phyloP scores from a whole-genome alignment of 331 rosid species.

The Quercus lobata region DNA sequence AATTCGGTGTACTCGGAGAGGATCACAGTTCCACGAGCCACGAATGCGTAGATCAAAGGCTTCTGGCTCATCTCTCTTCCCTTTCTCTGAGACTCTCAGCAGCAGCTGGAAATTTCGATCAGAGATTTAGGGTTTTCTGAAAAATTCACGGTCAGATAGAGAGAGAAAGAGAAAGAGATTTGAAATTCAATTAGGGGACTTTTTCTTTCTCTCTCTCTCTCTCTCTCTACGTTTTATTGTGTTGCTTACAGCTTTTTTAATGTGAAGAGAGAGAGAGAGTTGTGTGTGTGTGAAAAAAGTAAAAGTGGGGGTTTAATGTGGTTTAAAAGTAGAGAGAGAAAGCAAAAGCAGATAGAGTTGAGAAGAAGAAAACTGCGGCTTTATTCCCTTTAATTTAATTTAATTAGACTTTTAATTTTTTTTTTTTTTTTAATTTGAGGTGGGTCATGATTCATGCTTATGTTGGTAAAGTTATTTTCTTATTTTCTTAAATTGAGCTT shows the following conservation, averaged over 20 bases:
- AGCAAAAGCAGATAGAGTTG: too few relatives aligned
- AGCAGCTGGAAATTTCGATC: too few relatives aligned
- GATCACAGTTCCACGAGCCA: slow-evolving; percentile 81
- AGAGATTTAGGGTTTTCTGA: slow-evolving; percentile 2
- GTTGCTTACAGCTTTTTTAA: not conserved
- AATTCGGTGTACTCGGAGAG: slow-evolving; percentile 93
- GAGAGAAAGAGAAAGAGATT: too few relatives aligned
- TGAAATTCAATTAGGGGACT: not conserved
- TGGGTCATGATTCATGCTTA: too few relatives aligned
- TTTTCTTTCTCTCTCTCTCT: not conserved
- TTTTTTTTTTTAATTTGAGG: too few relatives aligned
- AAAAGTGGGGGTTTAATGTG: slow-evolving; percentile 14
- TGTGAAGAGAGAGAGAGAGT: not conserved
- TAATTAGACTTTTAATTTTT: too few relatives aligned
- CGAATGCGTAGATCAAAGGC: slow-evolving; percentile 90
- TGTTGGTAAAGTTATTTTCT: too few relatives aligned
- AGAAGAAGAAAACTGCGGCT: too few relatives aligned
- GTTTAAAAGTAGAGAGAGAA: slow-evolving; percentile 11
- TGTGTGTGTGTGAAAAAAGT: not conserved
- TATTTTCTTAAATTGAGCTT: too few relatives aligned
- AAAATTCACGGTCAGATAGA: too few relatives aligned
- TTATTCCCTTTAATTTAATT: too few relatives aligned
- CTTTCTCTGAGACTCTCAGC: too few relatives aligned
- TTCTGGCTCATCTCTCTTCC: slow-evolving; percentile 47
- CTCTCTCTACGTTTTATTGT: not conserved